Percentiles rank a stretch among this genome's conserved stretches.
Conservation (phyloP, 1,284 basidiomycete genomes). For the Exobasidium rhododendri region DNA sequence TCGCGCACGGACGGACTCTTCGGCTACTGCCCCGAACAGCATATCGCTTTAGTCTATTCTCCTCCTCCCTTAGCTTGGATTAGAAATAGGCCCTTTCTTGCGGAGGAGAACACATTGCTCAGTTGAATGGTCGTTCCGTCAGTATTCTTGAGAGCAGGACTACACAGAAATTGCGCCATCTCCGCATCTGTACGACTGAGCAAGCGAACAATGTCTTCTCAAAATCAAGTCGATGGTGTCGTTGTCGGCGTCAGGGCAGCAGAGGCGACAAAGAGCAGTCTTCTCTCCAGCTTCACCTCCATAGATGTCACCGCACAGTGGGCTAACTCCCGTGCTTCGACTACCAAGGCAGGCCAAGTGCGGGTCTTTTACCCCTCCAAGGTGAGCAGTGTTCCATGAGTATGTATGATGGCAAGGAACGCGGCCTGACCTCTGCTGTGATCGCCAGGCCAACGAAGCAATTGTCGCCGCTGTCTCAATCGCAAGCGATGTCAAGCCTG, state of each 20-base stretch:
- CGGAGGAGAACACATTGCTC: too few relatives aligned
- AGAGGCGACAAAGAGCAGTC: slow-evolving; percentile 33
- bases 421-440: too few relatives aligned
- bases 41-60: too few relatives aligned
- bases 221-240: slow-evolving; percentile 7
- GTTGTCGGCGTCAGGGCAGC: slow-evolving; percentile 26
- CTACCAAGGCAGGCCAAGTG: slow-evolving; percentile 42
- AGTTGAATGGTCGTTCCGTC: not conserved
- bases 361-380: slow-evolving; percentile 45
- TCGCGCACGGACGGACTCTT: too few relatives aligned
- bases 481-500: slow-evolving; percentile 38
- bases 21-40: too few relatives aligned
- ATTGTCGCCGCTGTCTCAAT: slow-evolving; percentile 42
- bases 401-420: too few relatives aligned
- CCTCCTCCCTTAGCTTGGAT: too few relatives aligned
- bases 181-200: too few relatives aligned
- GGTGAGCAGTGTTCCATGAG: too few relatives aligned
- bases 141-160: not conserved
- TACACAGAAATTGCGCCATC: too few relatives aligned
- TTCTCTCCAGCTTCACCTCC: slow-evolving; percentile 33
- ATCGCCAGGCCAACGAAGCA: slow-evolving; percentile 2
- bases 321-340: slow-evolving; percentile 41
- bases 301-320: slow-evolving; percentile 43
- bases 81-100: too few relatives aligned
- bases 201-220: slow-evolving; percentile 22